These are phyloP conservation scores for Arthrobotrys megalospora DNA, from an alignment of 2,329 filamentous ascomycete genomes.

Conservation along the genomic window DNA sequence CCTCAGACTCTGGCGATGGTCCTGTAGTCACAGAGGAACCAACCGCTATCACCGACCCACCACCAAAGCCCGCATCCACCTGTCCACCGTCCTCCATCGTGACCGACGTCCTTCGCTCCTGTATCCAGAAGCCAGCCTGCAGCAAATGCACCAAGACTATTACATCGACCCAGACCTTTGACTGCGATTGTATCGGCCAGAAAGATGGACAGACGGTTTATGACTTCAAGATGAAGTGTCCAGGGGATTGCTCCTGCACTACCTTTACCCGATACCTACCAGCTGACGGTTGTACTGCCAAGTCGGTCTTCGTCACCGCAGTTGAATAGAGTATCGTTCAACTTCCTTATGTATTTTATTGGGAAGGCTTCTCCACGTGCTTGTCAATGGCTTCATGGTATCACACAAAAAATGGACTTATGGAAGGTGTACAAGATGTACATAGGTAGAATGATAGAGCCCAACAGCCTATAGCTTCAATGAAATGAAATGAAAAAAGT, in stretches of 20 bases:
- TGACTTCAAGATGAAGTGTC: slow-evolving; percentile 24
- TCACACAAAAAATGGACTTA: too few species aligned
- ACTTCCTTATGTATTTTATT: too few species aligned
- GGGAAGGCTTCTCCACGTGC: too few species aligned
- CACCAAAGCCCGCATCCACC: not conserved
- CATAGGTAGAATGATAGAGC: too few species aligned
- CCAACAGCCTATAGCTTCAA: too few species aligned
- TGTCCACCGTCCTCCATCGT: slow-evolving; percentile 28
- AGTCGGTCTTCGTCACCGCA: slow-evolving; percentile 8
- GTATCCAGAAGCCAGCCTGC: slow-evolving; percentile 1
- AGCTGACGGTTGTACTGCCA: slow-evolving; percentile 19
- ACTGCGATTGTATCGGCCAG: slow-evolving; percentile 14
- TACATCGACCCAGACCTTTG: slow-evolving; percentile 4
- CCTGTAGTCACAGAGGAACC: not conserved
- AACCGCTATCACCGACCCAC: slow-evolving; percentile 3
- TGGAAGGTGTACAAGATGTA: too few species aligned
- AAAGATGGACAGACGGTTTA: not conserved
- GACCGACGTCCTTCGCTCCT: not conserved
- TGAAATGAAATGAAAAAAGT: too few species aligned
- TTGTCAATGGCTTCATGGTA: too few species aligned
- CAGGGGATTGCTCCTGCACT: slow-evolving; percentile 23
- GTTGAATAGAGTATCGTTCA: not conserved
- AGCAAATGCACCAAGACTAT: not conserved
- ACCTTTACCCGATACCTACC: slow-evolving; percentile 19
- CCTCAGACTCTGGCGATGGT: too few species aligned